phyloP scores from a whole-genome alignment of 805 yeast species.

The Suhomyces tanzawaensis region DNA sequence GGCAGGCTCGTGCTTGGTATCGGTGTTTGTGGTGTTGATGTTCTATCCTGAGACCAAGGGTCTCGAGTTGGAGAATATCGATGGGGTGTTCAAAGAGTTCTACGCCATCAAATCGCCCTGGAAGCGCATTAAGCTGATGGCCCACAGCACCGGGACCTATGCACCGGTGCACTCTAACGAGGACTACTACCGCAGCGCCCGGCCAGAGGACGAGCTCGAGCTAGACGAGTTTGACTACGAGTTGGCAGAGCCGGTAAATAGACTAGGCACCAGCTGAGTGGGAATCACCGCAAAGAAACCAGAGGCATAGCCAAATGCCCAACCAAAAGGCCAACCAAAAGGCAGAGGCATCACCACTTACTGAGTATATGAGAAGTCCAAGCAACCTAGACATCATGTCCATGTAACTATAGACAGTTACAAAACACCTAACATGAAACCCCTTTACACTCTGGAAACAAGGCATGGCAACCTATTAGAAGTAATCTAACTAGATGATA shows the following conservation, averaged over 20 bases:
- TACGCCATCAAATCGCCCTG: constrained; percentile 20
- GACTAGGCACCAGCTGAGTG: background rate
- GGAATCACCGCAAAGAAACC: background rate
- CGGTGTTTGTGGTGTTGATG: constrained; percentile 31
- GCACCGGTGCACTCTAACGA: background rate
- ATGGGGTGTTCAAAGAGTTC: constrained; percentile 35
- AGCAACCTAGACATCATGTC: too few relatives aligned
- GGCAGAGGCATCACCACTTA: too few relatives aligned
- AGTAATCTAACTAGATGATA: too few relatives aligned
- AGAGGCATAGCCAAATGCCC: too few relatives aligned
- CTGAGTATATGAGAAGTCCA: too few relatives aligned
- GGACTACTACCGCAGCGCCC: background rate
- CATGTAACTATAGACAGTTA: too few relatives aligned
- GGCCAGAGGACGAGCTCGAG: constrained; percentile 15
- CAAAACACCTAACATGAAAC: too few relatives aligned
- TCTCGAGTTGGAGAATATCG: constrained; percentile 43
- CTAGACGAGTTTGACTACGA: constrained; percentile 26
- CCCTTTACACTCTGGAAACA: too few relatives aligned
- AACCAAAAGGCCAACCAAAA: too few relatives aligned
- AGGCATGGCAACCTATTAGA: too few relatives aligned
- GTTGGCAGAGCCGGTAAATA: constrained; percentile 4
- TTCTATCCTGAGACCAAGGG: constrained; percentile 47
- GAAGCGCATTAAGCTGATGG: constrained; percentile 9
- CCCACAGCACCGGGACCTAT: background rate
- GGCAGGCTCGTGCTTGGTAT: constrained; percentile 34